Evolutionary conservation across 108 stramenopile genomes (phyloP), one percentile per base, ranked within the genome.

Genomic region (Skeletonema menzelii): DNA sequence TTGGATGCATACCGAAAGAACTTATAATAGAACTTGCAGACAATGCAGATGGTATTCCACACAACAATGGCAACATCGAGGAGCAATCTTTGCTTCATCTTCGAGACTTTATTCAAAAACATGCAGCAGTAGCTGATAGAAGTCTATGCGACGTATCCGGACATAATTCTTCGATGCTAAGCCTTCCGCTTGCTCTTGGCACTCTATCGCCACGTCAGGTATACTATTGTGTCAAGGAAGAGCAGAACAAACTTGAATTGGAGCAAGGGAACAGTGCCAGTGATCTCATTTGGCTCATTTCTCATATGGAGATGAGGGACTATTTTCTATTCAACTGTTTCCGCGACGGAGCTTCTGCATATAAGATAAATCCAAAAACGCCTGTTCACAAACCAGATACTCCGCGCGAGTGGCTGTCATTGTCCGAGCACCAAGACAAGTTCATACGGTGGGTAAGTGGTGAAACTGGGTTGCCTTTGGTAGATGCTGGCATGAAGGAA

Each of bases 401-500:
- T 57, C 47, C 68, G 5, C 60, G 69, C 2, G 57, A 70, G 56
- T 77, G 76, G 76, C 63, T 70, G n/a, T 42, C 69, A 19, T 47
- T 74, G 49, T 73, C 65, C 3, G 26, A 67, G 28, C 20, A 69
- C 34, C 40, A 62, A 49, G 62, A 76, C 12, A 40, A 56, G 15
- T 87, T 86, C 74, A 60, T 57, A 53, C 63, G 56, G 47, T 95
- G 93, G 93, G 77, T 76, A 8, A 70, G 59, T 22, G 97, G 96
- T 0, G 37, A 59, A 28, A 98, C 97, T 3, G 91, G 91, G 27
- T 62, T 90, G 27, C 97, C 97, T 30, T 56, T 97, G 22, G 82
- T 98, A 40, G 97, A 98, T 75, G 97, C 95, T 49, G 93, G 86
- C 55, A 94, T 97, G 91, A 87, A 90, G 22, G 96, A 98, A 83